These are phyloP conservation scores for Oligophagozyma castellii DNA, from an alignment of 1,139 yeast species.

Conservation along the genomic window DNA sequence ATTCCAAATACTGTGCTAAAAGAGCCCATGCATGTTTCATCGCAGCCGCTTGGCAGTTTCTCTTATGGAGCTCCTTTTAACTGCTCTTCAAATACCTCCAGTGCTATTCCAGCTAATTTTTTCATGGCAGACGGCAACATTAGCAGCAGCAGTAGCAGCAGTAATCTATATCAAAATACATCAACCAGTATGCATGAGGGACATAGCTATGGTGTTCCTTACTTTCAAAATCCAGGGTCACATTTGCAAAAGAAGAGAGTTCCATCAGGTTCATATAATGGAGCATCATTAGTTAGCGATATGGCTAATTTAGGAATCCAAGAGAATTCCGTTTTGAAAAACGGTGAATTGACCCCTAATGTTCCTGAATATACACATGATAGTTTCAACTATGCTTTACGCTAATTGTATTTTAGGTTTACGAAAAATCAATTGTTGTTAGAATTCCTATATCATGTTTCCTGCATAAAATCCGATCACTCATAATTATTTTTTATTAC, in stretches of 20 bases:
- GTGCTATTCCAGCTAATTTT: constrained; percentile 2
- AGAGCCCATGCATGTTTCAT: background rate
- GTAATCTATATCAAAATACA: constrained; percentile 7
- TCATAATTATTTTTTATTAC: too few relatives aligned
- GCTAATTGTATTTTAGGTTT: background rate
- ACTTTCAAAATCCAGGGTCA: constrained; percentile 5
- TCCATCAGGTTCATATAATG: constrained; percentile 4
- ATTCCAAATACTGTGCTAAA: background rate
- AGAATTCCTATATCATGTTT: too few relatives aligned
- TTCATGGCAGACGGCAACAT: constrained; percentile 6
- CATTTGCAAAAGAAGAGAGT: constrained; percentile 7
- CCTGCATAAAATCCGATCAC: too few relatives aligned
- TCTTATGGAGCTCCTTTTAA: background rate
- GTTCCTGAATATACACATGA: constrained; percentile 5
- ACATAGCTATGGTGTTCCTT: constrained; percentile 2
- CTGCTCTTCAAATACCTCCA: background rate
- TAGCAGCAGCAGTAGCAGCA: constrained; percentile 9
- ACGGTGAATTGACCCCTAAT: background rate
- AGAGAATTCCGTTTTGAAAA: background rate
- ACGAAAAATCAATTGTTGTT: too few relatives aligned
- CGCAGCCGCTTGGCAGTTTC: background rate
- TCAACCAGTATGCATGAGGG: constrained; percentile 3
- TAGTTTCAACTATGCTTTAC: constrained; percentile 6
- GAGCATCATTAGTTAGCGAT: background rate
- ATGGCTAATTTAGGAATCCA: background rate